A percentile compares a stretch with the other conserved stretches of the same genome.
Evolutionary conservation across 805 yeast genomes (phyloP).

Genomic region (Starmerella stellata): DNA sequence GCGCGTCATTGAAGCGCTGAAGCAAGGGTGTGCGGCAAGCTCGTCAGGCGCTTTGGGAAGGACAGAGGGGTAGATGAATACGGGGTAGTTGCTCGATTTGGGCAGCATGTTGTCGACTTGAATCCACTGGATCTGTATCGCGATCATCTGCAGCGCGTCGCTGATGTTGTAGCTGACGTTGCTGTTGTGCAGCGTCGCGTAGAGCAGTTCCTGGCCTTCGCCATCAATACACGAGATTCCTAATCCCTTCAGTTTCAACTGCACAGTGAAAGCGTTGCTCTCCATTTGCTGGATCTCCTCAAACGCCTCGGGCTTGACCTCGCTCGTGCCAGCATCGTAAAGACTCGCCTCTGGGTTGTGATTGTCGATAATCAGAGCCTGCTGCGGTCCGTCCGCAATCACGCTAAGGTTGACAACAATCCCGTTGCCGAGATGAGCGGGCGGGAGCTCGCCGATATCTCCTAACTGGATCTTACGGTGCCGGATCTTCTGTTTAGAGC

Average conservation of each 20-base stretch:
- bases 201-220: slow-evolving; percentile 58
- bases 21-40: slow-evolving; percentile 73
- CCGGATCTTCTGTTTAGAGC: neutral
- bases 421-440: slow-evolving; percentile 41
- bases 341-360: slow-evolving; percentile 63
- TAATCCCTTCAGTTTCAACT: slow-evolving; percentile 53
- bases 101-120: slow-evolving; percentile 84
- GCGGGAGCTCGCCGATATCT: slow-evolving; percentile 80
- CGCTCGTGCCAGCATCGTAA: slow-evolving; percentile 28
- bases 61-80: slow-evolving; percentile 73
- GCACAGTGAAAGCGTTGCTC: slow-evolving; percentile 21
- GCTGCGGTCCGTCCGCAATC: slow-evolving; percentile 90
- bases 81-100: slow-evolving; percentile 67
- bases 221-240: slow-evolving; percentile 72
- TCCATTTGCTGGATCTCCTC: slow-evolving; percentile 13
- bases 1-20: slow-evolving; percentile 67
- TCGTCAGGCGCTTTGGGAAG: slow-evolving; percentile 71
- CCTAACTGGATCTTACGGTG: slow-evolving; percentile 61
- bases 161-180: slow-evolving; percentile 70
- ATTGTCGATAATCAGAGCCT: slow-evolving; percentile 64
- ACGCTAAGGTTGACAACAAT: slow-evolving; percentile 73
- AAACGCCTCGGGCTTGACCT: slow-evolving; percentile 12
- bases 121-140: slow-evolving; percentile 77
- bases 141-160: slow-evolving; percentile 60
- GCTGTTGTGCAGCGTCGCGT: slow-evolving; percentile 63